These are phyloP conservation scores for Hypoxylon rickii DNA, from an alignment of 495 filamentous ascomycete genomes.

Conservation along the genomic window DNA sequence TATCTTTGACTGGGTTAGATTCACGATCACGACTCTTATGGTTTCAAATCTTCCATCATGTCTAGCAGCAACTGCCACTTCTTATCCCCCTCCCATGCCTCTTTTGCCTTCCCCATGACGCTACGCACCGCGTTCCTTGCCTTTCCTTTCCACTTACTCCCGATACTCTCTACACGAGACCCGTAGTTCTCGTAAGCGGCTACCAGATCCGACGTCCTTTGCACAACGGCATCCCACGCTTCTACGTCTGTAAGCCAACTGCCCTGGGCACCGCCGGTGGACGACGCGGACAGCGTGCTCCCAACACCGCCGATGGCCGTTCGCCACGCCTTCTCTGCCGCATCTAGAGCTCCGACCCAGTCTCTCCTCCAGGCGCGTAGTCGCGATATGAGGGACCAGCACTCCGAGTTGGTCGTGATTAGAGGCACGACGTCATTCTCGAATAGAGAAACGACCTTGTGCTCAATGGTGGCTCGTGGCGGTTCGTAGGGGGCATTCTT, in stretches of 20 bases:
- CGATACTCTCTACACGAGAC: constrained; percentile 53
- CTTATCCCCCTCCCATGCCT: constrained; percentile 76
- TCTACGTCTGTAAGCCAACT: constrained; percentile 52
- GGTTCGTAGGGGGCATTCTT: constrained; percentile 42
- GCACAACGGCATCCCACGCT: constrained; percentile 64
- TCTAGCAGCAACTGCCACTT: constrained; percentile 69
- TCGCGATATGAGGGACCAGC: constrained; percentile 75
- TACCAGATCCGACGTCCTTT: constrained; percentile 66
- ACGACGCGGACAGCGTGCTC: constrained; percentile 17
- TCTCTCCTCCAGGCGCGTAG: constrained; percentile 71
- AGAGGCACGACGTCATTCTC: constrained; percentile 74
- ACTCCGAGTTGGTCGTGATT: constrained; percentile 74
- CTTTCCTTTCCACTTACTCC: constrained; percentile 80
- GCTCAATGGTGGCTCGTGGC: constrained; percentile 51
- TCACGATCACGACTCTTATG: no score
- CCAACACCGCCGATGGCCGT: constrained; percentile 56
- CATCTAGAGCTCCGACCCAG: constrained; percentile 72
- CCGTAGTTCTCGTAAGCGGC: constrained; percentile 71
- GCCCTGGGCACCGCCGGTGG: constrained; percentile 31
- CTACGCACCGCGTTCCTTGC: constrained; percentile 79
- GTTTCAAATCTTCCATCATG: constrained; percentile 64
- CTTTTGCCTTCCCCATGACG: constrained; percentile 80
- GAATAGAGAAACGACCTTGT: constrained; percentile 69
- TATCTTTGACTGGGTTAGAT: no score
- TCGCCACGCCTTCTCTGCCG: constrained; percentile 88